Conservation (phyloP, 1,284 basidiomycete species). For the Ustilago xerochloae region DNA sequence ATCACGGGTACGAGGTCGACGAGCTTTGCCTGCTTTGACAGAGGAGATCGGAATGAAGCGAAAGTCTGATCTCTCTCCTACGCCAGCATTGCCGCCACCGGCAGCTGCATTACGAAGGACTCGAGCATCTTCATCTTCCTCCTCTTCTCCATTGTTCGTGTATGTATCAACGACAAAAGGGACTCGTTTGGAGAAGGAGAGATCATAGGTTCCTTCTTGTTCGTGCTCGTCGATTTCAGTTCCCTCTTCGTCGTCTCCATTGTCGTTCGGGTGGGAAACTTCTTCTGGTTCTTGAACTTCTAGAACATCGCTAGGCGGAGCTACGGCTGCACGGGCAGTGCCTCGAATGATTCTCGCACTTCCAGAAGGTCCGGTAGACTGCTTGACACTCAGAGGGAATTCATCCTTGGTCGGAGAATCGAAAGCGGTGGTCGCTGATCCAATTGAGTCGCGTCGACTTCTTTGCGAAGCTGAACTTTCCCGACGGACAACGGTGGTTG, state of each 20-base stretch:
- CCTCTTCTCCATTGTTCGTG: constrained; percentile 9
- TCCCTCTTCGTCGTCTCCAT: constrained; percentile 16
- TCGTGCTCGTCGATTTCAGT: constrained; percentile 37
- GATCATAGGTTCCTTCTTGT: constrained; percentile 16
- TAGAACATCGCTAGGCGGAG: constrained; percentile 52
- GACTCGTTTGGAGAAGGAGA: constrained; percentile 12
- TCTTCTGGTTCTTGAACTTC: constrained; percentile 37
- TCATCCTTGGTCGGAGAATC: constrained; percentile 44
- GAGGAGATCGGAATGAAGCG: constrained; percentile 49
- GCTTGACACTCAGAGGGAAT: constrained; percentile 8
- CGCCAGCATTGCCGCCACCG: not conserved
- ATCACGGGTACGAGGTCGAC: constrained; percentile 47
- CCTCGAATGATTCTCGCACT: constrained; percentile 6
- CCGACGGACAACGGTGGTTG: constrained; percentile 10
- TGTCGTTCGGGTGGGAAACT: too few relatives aligned
- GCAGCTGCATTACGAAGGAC: constrained; percentile 2
- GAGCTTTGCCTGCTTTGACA: constrained; percentile 34
- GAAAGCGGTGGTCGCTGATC: constrained; percentile 49
- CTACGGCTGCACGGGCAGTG: constrained; percentile 26
- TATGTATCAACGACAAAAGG: constrained; percentile 36
- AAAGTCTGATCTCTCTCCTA: constrained; percentile 20
- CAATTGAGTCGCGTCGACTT: constrained; percentile 46
- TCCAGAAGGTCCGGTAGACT: constrained; percentile 1
- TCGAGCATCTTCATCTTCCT: constrained; percentile 6
- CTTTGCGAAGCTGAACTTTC: constrained; percentile 29